A percentile compares a stretch with the other conserved stretches of the same genome.
These are phyloP conservation scores for Hemisphaericaspora lyxosophila DNA, from an alignment of 1,139 yeast species.

Conservation along the genomic window DNA sequence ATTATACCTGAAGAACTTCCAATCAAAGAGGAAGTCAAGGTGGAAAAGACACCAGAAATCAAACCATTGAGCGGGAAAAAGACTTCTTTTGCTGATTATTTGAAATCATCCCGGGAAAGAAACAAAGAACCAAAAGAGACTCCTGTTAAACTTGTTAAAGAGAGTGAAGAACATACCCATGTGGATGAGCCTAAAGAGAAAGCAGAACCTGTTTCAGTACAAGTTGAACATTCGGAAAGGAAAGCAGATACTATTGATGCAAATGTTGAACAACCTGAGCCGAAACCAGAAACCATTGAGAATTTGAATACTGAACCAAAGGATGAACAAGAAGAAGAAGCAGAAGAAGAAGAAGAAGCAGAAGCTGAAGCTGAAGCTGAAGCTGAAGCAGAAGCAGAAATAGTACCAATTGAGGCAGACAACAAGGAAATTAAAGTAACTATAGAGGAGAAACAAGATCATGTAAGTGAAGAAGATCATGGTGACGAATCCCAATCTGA, in stretches of 20 bases:
- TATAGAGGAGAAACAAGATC: not conserved
- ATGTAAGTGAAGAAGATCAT: not conserved
- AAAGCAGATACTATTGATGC: not conserved
- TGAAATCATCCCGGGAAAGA: conserved; percentile 14
- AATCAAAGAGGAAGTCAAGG: not conserved
- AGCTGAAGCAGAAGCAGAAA: not conserved
- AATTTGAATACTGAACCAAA: not conserved
- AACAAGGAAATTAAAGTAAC: not conserved
- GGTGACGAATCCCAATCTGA: not conserved
- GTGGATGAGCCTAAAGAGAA: conserved; percentile 1
- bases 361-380: not conserved
- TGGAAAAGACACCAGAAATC: conserved; percentile 1
- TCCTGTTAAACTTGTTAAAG: not conserved
- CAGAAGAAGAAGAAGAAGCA: not conserved
- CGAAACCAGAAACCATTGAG: conserved; percentile 2
- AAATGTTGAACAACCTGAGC: conserved; percentile 4
- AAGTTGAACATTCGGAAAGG: not conserved
- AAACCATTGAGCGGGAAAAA: conserved; percentile 9
- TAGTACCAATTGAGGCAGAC: not conserved
- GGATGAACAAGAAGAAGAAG: not conserved
- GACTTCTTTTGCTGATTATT: conserved; percentile 18
- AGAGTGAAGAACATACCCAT: not conserved
- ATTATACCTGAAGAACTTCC: conserved; percentile 3
- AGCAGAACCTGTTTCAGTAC: not conserved
- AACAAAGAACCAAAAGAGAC: conserved; percentile 2